Base-by-base conservation (phyloP, 1,284 basidiomycete species). In the Naganishia sp. region DNA sequence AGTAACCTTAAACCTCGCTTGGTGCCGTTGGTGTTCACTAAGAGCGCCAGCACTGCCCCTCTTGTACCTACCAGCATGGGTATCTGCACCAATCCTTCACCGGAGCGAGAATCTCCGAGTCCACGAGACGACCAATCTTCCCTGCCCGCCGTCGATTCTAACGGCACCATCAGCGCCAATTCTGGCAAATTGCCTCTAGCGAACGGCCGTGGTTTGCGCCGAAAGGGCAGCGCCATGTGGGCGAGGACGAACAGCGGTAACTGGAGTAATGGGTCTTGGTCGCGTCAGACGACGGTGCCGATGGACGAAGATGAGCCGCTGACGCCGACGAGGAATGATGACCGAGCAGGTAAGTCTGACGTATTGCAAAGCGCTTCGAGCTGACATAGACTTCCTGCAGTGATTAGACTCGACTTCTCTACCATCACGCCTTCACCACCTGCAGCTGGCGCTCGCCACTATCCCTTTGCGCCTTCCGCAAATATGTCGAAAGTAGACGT, bases 191-290 rank as follows among this genome's bases (percentile, higher is more conserved):
- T 50, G 11, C 59, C 59, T 15, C 33, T 61, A 1, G 59, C 36
- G 25, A 23, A 23, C 16, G 49, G 46, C 10, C 69, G 76, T 16
- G 79, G 79, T 1, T 64, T 80, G 65, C 69, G 77, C n/a, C 65
- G 78, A 28, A 80, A 80, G 67, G 74, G 76, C 7, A 79, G 77
- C 50, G 68, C 72, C 13, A 74, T 79, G 75, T 79, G 77, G 65
- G 65, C 60, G 16, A 63, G 68, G 59, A 73, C 67, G 25, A 65
- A 69, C 10, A 71, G 72, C 39, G 72, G 72, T 21, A 69, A 65
- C 39, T 66, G 64, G 57, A 66, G 65, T 36, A 67, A 67, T 57
- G 66, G 60, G 13, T 64, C 65, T 18, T 57, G 54, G 56, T 68
- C 67, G 6, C 53, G 52, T 33, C 49, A 55, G 18, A 56, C 50